Percentiles rank a stretch among this genome's conserved stretches.
Evolutionary conservation across 257 asterid species (phyloP).

Genomic region (Coffea canephora): DNA sequence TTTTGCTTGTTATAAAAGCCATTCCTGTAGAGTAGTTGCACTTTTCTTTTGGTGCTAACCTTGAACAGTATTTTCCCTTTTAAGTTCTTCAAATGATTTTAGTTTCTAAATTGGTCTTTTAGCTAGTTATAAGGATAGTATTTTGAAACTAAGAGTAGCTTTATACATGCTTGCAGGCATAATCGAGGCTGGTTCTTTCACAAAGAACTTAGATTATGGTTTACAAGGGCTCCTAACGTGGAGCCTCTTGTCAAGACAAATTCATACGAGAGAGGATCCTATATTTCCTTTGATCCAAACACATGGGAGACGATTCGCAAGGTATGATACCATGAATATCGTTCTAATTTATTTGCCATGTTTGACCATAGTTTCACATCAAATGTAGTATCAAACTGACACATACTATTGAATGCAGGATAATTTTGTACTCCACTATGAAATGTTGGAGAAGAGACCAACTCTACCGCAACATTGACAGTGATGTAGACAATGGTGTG

Average conservation of each 20-base stretch:
- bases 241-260: slow-evolving; percentile 85
- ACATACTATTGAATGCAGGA: slow-evolving; percentile 60
- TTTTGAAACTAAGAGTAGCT: slow-evolving; percentile 1
- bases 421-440: slow-evolving; percentile 83
- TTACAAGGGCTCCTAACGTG: slow-evolving; percentile 63
- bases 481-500: slow-evolving; percentile 24
- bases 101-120: background rate
- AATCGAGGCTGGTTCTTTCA: slow-evolving; percentile 95
- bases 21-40: slow-evolving; percentile 9
- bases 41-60: background rate
- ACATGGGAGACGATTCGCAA: slow-evolving; percentile 97
- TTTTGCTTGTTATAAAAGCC: slow-evolving; percentile 5
- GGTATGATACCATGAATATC: slow-evolving; percentile 39
- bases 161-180: slow-evolving; percentile 52
- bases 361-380: background rate
- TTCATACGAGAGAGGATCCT: slow-evolving; percentile 82
- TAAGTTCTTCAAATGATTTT: background rate
- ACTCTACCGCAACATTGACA: slow-evolving; percentile 67
- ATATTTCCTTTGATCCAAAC: slow-evolving; percentile 88
- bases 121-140: background rate
- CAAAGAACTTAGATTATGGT: slow-evolving; percentile 69
- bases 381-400: background rate
- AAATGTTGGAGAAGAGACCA: slow-evolving; percentile 83
- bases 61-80: background rate
- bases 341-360: background rate